Conservation (phyloP, 2,329 filamentous ascomycete species). For the Aphanoascus verrucosus region DNA sequence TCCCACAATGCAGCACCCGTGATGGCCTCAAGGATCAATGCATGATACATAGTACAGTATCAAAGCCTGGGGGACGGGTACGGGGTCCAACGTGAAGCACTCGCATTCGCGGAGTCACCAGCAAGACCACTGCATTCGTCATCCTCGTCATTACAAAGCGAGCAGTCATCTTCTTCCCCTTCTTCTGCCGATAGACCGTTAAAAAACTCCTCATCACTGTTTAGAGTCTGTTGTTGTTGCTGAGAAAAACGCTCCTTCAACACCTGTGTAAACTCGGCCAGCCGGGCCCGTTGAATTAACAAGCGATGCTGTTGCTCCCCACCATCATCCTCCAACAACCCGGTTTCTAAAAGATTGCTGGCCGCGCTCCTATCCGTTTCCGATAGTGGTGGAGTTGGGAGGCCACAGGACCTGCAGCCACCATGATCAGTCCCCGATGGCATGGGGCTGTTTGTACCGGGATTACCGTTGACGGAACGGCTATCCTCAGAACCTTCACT, state of each 20-base stretch:
- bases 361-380: neutral
- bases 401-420: neutral
- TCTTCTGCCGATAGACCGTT: neutral
- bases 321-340: neutral
- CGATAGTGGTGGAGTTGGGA: neutral
- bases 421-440: neutral
- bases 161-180: neutral
- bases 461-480: neutral
- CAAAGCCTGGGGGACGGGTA: too few species aligned
- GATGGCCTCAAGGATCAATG: too few species aligned
- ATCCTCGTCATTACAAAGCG: neutral
- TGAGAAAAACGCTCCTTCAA: neutral
- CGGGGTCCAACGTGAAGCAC: too few species aligned
- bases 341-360: neutral
- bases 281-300: neutral
- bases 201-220: neutral
- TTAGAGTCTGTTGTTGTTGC: neutral
- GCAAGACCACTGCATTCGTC: neutral
- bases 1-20: too few species aligned
- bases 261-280: conserved; percentile 6
- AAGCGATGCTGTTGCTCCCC: neutral
- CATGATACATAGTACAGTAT: too few species aligned
- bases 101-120: too few species aligned
- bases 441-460: neutral
- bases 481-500: neutral